Percentiles rank a stretch among this genome's conserved stretches.
Conservation (phyloP, 2,329 filamentous ascomycete species). For the Colletotrichum navitas region DNA sequence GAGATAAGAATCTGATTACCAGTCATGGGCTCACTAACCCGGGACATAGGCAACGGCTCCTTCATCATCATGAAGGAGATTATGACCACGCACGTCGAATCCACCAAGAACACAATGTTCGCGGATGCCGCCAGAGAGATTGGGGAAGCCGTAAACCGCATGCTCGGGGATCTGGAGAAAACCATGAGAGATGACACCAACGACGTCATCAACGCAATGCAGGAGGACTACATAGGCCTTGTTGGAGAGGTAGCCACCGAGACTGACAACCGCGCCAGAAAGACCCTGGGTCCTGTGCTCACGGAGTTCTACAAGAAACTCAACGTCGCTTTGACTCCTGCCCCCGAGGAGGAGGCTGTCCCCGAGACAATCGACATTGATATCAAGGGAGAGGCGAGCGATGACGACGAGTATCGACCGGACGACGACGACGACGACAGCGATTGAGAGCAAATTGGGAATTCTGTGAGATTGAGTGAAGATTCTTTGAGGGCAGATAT, state of each 20-base stretch:
- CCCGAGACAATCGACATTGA: not conserved
- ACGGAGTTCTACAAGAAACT: slow-evolving; percentile 13
- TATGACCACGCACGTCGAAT: slow-evolving; percentile 43
- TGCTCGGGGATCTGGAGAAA: not conserved
- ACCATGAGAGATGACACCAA: not conserved
- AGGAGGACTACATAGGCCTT: slow-evolving; percentile 42
- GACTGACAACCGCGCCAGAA: slow-evolving; percentile 16
- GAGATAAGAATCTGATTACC: not conserved
- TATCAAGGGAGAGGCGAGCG: not conserved
- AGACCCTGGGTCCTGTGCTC: slow-evolving; percentile 18
- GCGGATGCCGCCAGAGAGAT: slow-evolving; percentile 28
- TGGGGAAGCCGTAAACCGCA: slow-evolving; percentile 19
- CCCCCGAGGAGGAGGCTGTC: not conserved
- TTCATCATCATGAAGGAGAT: slow-evolving; percentile 44
- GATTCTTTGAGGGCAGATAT: not conserved
- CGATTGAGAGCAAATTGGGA: not conserved
- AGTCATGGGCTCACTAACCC: not conserved
- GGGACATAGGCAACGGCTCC: slow-evolving; percentile 40
- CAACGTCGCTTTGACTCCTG: not conserved
- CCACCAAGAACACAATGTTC: slow-evolving; percentile 43
- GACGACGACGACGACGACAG: not conserved
- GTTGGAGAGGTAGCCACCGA: slow-evolving; percentile 42
- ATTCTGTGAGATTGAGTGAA: not conserved
- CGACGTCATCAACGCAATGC: slow-evolving; percentile 51
- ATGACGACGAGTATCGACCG: not conserved